Evolutionary conservation across 78 protist genomes (phyloP), one percentile per base, ranked within the genome.

Genomic region (Planoprotostelium fungivorum): DNA sequence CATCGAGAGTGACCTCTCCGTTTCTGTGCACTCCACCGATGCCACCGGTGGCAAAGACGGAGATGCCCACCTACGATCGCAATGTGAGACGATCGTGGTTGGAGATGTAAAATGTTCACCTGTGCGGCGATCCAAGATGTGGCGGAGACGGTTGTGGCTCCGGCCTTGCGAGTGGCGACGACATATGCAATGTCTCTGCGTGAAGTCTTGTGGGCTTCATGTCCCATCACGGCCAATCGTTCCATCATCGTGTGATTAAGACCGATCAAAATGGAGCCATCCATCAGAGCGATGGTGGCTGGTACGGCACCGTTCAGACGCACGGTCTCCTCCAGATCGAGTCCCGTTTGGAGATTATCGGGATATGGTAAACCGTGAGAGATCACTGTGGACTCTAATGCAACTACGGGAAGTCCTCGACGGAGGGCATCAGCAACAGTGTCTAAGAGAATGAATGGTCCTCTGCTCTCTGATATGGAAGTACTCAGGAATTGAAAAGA

Each of bases 21-120:
- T 96, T 96, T 29, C 98, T 63, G 90, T 97, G 98, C 31, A 97
- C 99, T 29, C 99, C 99, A n/a, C 99, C 99, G 31, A 98, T 84
- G 31, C 99, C 99, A 29, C 99, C 99, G 0, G 99, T 99, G 9
- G 94, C 99, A 34, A 98, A 97, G 1, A 97, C 93, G 0, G 0
- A 29, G 0, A 97, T 95, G 39, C 97, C 96, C 0, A 91, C 96
- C n/a, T 0, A 9, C 0, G 0, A 29, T 1, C 31, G n/a, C 37
- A 0, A 0, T 1, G 10, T 9, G 29, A 31, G 0, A 1, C 0
- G 89, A 37, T n/a, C 35, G 34, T 5, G 16, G 16, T 51, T 51
- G 73, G 5, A 51, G 1, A 51, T 51, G 31, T 51, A 5, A 25
- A 51, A 51, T 51, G 5, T 51, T 51, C 73, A 51, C 73, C 73